A percentile compares a stretch with the other conserved stretches of the same genome.
phyloP scores from a whole-genome alignment of 2,329 filamentous ascomycete genomes.

The Polychaeton citri region DNA sequence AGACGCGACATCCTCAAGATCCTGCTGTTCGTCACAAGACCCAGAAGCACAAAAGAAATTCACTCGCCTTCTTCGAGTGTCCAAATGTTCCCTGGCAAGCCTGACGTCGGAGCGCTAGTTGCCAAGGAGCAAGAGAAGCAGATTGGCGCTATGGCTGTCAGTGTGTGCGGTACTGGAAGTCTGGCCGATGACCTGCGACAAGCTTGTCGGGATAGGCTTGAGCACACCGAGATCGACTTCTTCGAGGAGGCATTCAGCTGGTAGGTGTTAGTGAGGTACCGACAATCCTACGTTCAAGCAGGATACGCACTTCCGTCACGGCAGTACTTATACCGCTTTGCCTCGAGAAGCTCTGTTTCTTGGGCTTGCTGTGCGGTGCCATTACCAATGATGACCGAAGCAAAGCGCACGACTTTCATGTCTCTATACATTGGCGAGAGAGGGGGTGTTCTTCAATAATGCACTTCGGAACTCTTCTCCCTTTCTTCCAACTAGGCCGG shows the following conservation, averaged over 20 bases:
- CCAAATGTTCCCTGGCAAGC: slow-evolving; percentile 82
- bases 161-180: slow-evolving; percentile 61
- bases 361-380: too few species aligned
- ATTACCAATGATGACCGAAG: too few species aligned
- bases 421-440: too few species aligned
- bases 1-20: slow-evolving; percentile 74
- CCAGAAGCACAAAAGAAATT: slow-evolving; percentile 71
- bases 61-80: slow-evolving; percentile 64
- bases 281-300: too few species aligned
- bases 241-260: slow-evolving; percentile 65
- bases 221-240: slow-evolving; percentile 58
- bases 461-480: too few species aligned
- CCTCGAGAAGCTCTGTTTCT: too few species aligned
- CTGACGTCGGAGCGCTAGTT: slow-evolving; percentile 68
- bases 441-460: too few species aligned
- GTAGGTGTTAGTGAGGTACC: slow-evolving; percentile 24
- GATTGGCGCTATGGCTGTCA: slow-evolving; percentile 78
- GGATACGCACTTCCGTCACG: too few species aligned
- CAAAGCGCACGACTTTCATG: too few species aligned
- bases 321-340: too few species aligned
- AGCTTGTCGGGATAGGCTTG: slow-evolving; percentile 52
- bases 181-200: slow-evolving; percentile 62
- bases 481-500: too few species aligned
- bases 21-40: slow-evolving; percentile 80
- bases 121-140: slow-evolving; percentile 70